phyloP scores from a whole-genome alignment of 139 green algal genomes.

The Chlorella vulgaris region DNA sequence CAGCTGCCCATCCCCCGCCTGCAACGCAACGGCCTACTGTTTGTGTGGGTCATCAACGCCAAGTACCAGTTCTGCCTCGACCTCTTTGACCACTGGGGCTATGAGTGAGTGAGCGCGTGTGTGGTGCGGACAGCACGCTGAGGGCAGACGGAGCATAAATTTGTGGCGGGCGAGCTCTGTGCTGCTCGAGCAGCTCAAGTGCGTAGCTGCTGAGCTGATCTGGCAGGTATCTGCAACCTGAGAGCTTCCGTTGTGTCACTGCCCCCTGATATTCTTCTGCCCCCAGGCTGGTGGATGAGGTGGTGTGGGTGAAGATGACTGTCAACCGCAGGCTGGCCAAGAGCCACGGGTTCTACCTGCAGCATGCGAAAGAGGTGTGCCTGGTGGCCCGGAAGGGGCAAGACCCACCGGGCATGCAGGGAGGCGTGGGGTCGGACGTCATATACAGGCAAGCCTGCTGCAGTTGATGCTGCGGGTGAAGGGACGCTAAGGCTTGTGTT shows the following conservation, averaged over 20 bases:
- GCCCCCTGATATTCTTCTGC: background rate
- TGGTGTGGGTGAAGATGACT: constrained; percentile 97
- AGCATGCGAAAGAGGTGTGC: constrained; percentile 93
- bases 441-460: constrained; percentile 66
- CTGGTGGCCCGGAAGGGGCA: constrained; percentile 78
- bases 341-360: constrained; percentile 94
- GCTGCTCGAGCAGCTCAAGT: too few relatives aligned
- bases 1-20: constrained; percentile 80
- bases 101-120: constrained; percentile 59
- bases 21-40: constrained; percentile 82
- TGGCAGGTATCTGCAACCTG: background rate
- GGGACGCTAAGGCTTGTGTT: too few relatives aligned
- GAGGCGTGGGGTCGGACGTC: constrained; percentile 73
- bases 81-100: constrained; percentile 92
- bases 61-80: constrained; percentile 92
- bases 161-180: too few relatives aligned
- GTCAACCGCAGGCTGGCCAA: constrained; percentile 92
- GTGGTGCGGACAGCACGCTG: background rate
- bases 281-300: constrained; percentile 88
- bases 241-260: background rate
- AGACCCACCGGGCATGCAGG: constrained; percentile 42
- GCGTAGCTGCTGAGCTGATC: too few relatives aligned
- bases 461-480: background rate
- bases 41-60: constrained; percentile 96
- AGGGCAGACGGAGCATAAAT: background rate